A percentile compares a stretch with the other conserved stretches of the same genome.
phyloP scores from a whole-genome alignment of 1,139 yeast genomes.

The Pneumocystis oryctolagi region DNA sequence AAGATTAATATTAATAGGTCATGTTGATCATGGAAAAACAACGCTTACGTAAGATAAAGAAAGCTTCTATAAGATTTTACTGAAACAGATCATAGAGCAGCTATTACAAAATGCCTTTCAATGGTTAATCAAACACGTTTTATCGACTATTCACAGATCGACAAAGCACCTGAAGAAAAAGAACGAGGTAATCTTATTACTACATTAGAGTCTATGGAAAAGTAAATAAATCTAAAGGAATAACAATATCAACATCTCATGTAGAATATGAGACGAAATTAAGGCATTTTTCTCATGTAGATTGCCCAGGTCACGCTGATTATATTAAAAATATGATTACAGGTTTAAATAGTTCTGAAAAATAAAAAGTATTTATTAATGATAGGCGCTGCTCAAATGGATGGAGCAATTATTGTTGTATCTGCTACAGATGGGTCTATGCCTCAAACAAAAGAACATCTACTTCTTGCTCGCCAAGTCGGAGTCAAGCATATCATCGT shows the following conservation, averaged over 20 bases:
- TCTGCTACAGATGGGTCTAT: constrained; percentile 98
- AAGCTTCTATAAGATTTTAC: background rate
- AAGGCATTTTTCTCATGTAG: constrained; percentile 94
- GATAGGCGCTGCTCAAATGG: constrained; percentile 84
- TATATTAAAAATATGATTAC: constrained; percentile 98
- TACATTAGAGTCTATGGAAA: background rate
- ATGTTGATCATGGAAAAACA: constrained; percentile 98
- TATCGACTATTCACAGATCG: constrained; percentile 85
- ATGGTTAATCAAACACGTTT: constrained; percentile 82
- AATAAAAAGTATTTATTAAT: background rate
- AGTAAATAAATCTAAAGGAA: constrained; percentile 19
- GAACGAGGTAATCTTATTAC: constrained; percentile 57
- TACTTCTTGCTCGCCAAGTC: constrained; percentile 95
- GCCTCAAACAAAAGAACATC: constrained; percentile 99
- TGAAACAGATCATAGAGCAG: constrained; percentile 35
- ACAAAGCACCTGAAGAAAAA: constrained; percentile 98
- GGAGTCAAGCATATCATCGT: constrained; percentile 97
- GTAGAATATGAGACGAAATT: constrained; percentile 87
- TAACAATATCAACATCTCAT: constrained; percentile 93
- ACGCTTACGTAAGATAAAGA: constrained; percentile 44
- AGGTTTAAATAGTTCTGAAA: constrained; percentile 29
- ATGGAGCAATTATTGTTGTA: constrained; percentile 97
- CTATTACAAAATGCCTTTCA: constrained; percentile 88
- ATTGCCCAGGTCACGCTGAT: constrained; percentile 98
- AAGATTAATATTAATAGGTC: constrained; percentile 45